Percentiles rank a stretch among this genome's conserved stretches.
Conservation (phyloP, 495 filamentous ascomycete genomes). For the Pyrenula massariospora region DNA sequence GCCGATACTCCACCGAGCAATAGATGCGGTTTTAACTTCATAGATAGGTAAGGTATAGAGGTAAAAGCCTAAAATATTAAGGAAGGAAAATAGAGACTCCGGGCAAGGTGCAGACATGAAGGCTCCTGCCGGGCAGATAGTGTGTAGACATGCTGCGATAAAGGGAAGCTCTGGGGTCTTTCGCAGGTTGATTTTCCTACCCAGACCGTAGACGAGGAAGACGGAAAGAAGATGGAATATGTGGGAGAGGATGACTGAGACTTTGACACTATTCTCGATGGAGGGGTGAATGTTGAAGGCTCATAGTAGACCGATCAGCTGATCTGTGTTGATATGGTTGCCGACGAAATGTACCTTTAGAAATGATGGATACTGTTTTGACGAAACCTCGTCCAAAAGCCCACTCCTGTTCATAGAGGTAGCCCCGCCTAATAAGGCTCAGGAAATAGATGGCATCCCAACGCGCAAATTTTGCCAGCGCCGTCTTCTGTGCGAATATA, state of each 20-base stretch:
- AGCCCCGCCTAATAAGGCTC: conserved; percentile 54
- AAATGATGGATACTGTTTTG: conserved; percentile 30
- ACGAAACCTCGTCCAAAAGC: conserved; percentile 71
- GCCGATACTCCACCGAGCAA: conserved; percentile 20
- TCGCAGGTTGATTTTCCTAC: conserved; percentile 21
- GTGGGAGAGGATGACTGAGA: conserved; percentile 48
- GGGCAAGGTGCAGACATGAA: conserved; percentile 84
- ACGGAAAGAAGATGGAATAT: conserved; percentile 64
- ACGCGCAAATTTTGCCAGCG: conserved; percentile 48
- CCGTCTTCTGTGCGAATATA: conserved; percentile 4
- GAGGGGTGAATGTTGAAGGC: conserved; percentile 2
- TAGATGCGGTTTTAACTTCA: conserved; percentile 9
- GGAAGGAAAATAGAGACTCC: conserved; percentile 67
- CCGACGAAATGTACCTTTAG: conserved; percentile 31
- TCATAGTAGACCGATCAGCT: conserved; percentile 14
- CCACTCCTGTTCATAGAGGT: conserved; percentile 92
- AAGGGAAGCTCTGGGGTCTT: conserved; percentile 39
- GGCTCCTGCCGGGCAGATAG: conserved; percentile 75
- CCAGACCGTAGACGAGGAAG: conserved; percentile 52
- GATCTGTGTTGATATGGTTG: background rate
- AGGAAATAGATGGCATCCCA: conserved; percentile 93
- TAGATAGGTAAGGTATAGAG: conserved; percentile 50
- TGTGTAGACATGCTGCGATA: conserved; percentile 58
- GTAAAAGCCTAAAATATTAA: conserved; percentile 64
- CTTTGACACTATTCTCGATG: conserved; percentile 2